A percentile compares a stretch with the other conserved stretches of the same genome.
phyloP scores from a whole-genome alignment of 208 protist species.

The Leishmania gerbilli region DNA sequence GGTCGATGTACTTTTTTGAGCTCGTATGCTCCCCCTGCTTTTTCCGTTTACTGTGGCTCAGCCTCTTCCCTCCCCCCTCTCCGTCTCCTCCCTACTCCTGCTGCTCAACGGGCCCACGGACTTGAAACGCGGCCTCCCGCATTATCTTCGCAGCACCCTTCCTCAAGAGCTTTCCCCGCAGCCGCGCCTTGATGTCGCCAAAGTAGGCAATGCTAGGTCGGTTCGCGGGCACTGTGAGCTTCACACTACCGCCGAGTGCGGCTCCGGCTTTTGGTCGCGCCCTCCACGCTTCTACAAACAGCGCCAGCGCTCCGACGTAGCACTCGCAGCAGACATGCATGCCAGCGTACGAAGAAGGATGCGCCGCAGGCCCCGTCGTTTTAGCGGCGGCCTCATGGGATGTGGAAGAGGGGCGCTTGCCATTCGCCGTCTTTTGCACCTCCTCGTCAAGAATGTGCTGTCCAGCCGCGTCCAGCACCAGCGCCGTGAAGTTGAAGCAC shows the following conservation, averaged over 20 bases:
- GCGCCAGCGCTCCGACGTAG: conserved; percentile 24
- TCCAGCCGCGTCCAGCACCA: conserved; percentile 49
- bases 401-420: background rate
- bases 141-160: conserved; percentile 20
- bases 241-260: background rate
- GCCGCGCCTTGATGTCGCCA: conserved; percentile 15
- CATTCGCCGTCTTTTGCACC: conserved; percentile 14
- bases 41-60: background rate
- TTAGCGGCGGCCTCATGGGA: background rate
- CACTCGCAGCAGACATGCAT: conserved; percentile 31
- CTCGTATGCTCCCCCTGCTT: background rate
- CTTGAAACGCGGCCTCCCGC: conserved; percentile 13
- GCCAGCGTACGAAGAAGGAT: conserved; percentile 16
- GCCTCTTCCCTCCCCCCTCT: background rate
- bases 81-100: background rate
- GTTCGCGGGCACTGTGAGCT: background rate
- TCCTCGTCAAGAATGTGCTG: conserved; percentile 31
- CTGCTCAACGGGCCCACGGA: background rate
- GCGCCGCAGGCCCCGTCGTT: background rate
- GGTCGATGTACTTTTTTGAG: too few species aligned
- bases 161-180: conserved; percentile 27
- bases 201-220: conserved; percentile 36
- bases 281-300: conserved; percentile 31
- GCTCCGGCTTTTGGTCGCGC: background rate
- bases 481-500: conserved; percentile 69